Conservation (phyloP, 2,329 filamentous ascomycete species). For the Domatiomyces catenatus region DNA sequence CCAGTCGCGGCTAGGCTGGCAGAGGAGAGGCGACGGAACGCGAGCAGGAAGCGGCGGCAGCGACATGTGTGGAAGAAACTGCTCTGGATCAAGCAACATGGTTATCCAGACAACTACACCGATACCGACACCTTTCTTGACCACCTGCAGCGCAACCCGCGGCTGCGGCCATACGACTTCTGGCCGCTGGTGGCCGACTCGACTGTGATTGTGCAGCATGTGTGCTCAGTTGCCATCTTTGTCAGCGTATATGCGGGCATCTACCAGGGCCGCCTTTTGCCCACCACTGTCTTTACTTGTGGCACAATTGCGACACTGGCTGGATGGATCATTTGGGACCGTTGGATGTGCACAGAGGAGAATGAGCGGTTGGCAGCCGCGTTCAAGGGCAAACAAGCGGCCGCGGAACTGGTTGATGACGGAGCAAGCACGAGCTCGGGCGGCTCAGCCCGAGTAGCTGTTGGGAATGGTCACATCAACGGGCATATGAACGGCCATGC, state of each 20-base stretch:
- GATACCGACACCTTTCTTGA: conserved; percentile 94
- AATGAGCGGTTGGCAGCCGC: conserved; percentile 20
- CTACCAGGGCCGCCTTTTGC: conserved; percentile 70
- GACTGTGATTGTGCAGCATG: conserved; percentile 92
- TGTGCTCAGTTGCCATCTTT: conserved; percentile 89
- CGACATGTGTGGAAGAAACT: conserved; percentile 84
- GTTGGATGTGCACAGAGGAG: conserved; percentile 60
- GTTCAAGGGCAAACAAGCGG: conserved; percentile 13
- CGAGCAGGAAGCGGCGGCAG: conserved; percentile 51
- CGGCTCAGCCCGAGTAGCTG: conserved; percentile 20
- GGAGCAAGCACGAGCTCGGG: conserved; percentile 28
- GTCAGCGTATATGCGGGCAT: conserved; percentile 88
- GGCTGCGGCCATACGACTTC: conserved; percentile 90
- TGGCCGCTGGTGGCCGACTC: conserved; percentile 92
- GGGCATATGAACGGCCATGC: conserved; percentile 22
- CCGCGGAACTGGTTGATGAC: conserved; percentile 17
- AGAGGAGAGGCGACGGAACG: conserved; percentile 38
- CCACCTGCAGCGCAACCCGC: conserved; percentile 84
- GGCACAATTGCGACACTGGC: conserved; percentile 68
- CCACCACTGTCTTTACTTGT: conserved; percentile 75
- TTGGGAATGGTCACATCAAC: conserved; percentile 18
- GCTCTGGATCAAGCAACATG: conserved; percentile 78
- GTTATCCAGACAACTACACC: conserved; percentile 97
- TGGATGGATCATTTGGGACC: conserved; percentile 84
- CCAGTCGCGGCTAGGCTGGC: conserved; percentile 22